Conservation (phyloP, 2,329 filamentous ascomycete species). For the Teratosphaeria gauchensis region DNA sequence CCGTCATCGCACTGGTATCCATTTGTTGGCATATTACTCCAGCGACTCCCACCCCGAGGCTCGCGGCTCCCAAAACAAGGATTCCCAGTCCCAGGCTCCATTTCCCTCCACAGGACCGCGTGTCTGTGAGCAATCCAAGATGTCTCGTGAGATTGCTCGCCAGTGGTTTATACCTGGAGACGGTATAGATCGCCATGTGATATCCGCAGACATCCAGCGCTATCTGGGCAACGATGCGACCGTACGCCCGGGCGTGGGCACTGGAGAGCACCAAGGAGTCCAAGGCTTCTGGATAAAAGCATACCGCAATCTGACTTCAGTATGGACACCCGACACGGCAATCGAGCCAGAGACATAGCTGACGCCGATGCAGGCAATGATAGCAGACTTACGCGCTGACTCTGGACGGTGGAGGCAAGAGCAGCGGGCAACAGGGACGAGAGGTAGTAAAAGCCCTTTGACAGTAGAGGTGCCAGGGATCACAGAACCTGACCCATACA, state of each 20-base stretch:
- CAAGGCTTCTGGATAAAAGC: conserved; percentile 43
- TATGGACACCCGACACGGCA: conserved; percentile 20
- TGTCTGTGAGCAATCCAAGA: conserved; percentile 7
- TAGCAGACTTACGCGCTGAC: conserved; percentile 39
- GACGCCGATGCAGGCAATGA: conserved; percentile 35
- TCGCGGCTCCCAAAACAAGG: background rate
- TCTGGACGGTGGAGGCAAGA: conserved; percentile 37
- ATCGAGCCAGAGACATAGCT: background rate
- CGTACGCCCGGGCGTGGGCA: conserved; percentile 38
- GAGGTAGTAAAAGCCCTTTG: conserved; percentile 38
- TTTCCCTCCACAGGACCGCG: background rate
- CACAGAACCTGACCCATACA: conserved; percentile 26
- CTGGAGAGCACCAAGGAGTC: conserved; percentile 37
- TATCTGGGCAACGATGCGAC: conserved; percentile 43
- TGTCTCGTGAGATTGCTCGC: conserved; percentile 28
- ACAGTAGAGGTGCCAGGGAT: conserved; percentile 32
- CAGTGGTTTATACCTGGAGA: conserved; percentile 43
- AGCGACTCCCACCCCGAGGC: background rate
- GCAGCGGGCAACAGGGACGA: conserved; percentile 26
- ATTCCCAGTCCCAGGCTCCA: background rate
- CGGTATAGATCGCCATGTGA: conserved; percentile 43
- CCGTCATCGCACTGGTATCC: background rate
- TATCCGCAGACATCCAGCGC: conserved; percentile 43
- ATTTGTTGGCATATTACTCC: background rate
- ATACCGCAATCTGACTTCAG: conserved; percentile 41